Evolutionary conservation across 2,329 filamentous ascomycete species (phyloP).

Genomic region (Eutypa lata): DNA sequence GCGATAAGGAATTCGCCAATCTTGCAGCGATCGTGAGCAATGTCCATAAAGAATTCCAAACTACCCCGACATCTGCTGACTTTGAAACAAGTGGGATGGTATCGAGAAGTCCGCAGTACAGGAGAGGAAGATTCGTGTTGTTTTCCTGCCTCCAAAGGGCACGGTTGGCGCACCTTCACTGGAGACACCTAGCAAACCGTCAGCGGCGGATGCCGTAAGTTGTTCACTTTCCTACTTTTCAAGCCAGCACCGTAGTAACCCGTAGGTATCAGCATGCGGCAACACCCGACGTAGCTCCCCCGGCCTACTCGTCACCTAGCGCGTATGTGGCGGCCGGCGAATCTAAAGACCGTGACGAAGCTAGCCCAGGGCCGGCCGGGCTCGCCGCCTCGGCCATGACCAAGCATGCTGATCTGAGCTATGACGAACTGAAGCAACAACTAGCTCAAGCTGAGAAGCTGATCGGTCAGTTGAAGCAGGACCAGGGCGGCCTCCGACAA

Average conservation of each 20-base stretch:
- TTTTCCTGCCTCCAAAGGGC: constrained; percentile 69
- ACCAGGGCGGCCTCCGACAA: constrained; percentile 69
- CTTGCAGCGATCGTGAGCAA: constrained; percentile 72
- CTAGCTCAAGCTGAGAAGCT: constrained; percentile 72
- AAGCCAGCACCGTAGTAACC: constrained; percentile 2
- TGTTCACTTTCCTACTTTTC: constrained; percentile 6
- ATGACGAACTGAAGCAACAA: constrained; percentile 67
- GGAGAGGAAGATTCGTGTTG: constrained; percentile 94
- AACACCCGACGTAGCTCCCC: constrained; percentile 43
- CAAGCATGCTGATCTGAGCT: constrained; percentile 37
- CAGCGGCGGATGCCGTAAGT: constrained; percentile 40
- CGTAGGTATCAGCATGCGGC: constrained; percentile 28
- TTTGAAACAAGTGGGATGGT: constrained; percentile 65
- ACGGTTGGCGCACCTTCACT: constrained; percentile 22
- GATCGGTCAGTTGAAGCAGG: constrained; percentile 66
- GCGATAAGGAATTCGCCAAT: constrained; percentile 80
- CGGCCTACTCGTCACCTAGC: constrained; percentile 43
- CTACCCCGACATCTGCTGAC: constrained; percentile 21
- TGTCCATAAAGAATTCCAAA: constrained; percentile 11
- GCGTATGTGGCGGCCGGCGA: constrained; percentile 31
- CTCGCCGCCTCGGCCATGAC: constrained; percentile 46
- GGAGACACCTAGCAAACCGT: constrained; percentile 40
- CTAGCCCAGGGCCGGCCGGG: constrained; percentile 22
- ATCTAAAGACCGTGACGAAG: constrained; percentile 11
- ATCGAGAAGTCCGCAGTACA: constrained; percentile 76